These are phyloP conservation scores for Harrya chromipes DNA, from an alignment of 768 basidiomycete genomes.

Conservation along the genomic window DNA sequence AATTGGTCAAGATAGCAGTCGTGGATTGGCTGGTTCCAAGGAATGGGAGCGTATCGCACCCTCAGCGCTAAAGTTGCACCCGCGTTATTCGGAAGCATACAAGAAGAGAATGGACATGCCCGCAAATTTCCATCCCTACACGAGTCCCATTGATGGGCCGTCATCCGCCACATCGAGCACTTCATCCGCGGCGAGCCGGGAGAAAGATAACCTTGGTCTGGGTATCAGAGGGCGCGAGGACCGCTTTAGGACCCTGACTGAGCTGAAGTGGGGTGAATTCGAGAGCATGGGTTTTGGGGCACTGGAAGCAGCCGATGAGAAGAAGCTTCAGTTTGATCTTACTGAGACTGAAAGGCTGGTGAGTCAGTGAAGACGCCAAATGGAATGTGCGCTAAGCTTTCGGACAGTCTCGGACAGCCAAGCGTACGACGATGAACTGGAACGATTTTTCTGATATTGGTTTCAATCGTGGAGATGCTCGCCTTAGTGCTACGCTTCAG, in stretches of 20 bases:
- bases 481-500: constrained; percentile 76
- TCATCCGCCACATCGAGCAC: constrained; percentile 46
- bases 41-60: constrained; percentile 80
- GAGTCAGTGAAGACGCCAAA: constrained; percentile 11
- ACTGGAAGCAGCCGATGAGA: constrained; percentile 43
- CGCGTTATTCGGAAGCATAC: constrained; percentile 71
- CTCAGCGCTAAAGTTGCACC: constrained; percentile 53
- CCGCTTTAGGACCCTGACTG: constrained; percentile 76
- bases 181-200: constrained; percentile 33
- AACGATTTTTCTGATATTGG: constrained; percentile 83
- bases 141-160: constrained; percentile 23
- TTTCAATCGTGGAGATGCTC: constrained; percentile 75
- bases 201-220: constrained; percentile 29
- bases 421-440: constrained; percentile 87
- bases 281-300: constrained; percentile 78
- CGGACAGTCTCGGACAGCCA: constrained; percentile 57
- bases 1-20: constrained; percentile 9
- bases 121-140: constrained; percentile 52
- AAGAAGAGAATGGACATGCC: constrained; percentile 76
- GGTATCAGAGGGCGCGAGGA: constrained; percentile 53
- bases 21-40: constrained; percentile 53
- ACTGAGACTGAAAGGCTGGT: constrained; percentile 81
- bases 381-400: constrained; percentile 7
- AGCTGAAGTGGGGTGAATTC: constrained; percentile 91
- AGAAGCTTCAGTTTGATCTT: constrained; percentile 88